These are phyloP conservation scores for Effrenium voratum DNA, from an alignment of 73 alveolate genomes.

Conservation along the genomic window DNA sequence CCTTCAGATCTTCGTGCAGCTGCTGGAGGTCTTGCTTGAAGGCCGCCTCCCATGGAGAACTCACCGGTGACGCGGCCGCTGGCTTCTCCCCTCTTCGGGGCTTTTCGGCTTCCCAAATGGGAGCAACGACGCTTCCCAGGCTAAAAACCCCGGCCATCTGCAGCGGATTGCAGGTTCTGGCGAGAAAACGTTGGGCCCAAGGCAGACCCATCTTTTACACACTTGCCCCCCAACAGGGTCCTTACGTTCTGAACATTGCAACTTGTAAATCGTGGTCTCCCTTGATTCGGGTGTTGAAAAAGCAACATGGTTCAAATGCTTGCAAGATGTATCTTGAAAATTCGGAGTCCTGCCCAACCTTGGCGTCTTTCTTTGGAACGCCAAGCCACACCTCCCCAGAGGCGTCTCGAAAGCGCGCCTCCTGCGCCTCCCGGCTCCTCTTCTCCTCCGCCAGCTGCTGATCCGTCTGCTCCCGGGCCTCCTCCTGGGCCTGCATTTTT, in stretches of 20 bases:
- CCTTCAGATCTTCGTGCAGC: not conserved
- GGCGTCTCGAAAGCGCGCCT: not conserved
- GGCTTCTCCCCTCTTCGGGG: not conserved
- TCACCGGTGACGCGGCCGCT: not conserved
- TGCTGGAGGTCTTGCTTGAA: not conserved
- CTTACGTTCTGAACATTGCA: not conserved
- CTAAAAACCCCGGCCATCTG: no score
- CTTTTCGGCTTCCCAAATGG: no score
- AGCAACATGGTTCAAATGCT: not conserved
- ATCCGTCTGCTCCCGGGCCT: not conserved
- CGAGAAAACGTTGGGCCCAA: no score
- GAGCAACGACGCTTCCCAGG: no score
- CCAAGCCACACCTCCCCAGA: not conserved
- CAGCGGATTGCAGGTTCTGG: no score
- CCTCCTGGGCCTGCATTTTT: constrained; percentile 4
- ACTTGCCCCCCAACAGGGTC: no score
- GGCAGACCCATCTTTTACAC: no score
- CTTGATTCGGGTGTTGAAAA: not conserved
- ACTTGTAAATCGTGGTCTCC: not conserved
- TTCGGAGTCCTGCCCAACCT: not conserved
- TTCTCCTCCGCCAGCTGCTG: not conserved
- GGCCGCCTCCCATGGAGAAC: not conserved
- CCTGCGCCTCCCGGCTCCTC: not conserved
- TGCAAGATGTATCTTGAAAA: not conserved
- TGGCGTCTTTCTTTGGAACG: not conserved